phyloP scores from a whole-genome alignment of 1,139 yeast genomes.

The Candida sanyaensis region DNA sequence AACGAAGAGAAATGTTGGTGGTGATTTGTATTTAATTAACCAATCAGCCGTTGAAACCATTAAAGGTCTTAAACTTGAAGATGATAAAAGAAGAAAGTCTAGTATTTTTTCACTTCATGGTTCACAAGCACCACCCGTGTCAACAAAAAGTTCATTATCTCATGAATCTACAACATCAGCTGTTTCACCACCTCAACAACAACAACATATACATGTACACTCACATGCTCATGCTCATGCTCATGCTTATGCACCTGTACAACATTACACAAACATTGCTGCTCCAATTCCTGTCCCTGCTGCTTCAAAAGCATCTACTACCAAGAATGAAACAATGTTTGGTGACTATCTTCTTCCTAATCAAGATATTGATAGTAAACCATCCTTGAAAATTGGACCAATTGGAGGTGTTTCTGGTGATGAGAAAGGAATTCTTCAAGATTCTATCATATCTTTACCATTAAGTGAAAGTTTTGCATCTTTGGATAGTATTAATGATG shows the following conservation, averaged over 20 bases:
- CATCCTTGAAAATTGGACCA: conserved; percentile 20
- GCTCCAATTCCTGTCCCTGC: conserved; percentile 24
- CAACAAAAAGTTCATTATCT: conserved; percentile 9
- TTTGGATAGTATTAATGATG: conserved; percentile 70
- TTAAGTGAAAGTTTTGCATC: conserved; percentile 78
- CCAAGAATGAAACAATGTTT: background rate
- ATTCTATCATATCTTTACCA: conserved; percentile 54
- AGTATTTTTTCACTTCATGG: conserved; percentile 26
- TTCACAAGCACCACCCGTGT: background rate
- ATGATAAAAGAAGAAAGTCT: conserved; percentile 45
- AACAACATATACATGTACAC: background rate
- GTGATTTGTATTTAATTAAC: conserved; percentile 51
- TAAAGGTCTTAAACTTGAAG: conserved; percentile 49
- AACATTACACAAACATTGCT: conserved; percentile 12
- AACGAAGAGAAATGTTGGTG: conserved; percentile 55
- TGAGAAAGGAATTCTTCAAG: conserved; percentile 18
- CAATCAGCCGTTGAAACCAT: conserved; percentile 53
- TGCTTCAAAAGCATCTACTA: background rate
- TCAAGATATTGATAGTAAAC: conserved; percentile 3
- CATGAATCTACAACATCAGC: conserved; percentile 4
- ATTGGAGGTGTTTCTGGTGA: conserved; percentile 9
- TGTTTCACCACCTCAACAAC: conserved; percentile 1
- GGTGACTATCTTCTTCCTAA: background rate
- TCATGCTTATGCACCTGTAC: background rate
- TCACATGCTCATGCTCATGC: background rate